A percentile compares a stretch with the other conserved stretches of the same genome.
Conservation (phyloP, 129 eudicot species). For the Smallanthus sonchifolius region DNA sequence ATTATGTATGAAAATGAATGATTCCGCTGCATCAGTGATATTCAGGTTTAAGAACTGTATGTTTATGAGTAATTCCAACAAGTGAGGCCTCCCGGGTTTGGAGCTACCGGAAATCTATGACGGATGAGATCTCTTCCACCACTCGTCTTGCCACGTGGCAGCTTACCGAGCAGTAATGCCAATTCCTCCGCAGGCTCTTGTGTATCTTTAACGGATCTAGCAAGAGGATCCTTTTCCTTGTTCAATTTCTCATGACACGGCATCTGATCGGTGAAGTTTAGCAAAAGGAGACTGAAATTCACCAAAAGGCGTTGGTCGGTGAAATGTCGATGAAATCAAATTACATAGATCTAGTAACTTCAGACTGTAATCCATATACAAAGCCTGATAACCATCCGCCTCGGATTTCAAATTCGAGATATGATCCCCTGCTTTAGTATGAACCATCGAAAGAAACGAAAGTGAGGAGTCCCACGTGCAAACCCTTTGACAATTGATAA, state of each 20-base stretch:
- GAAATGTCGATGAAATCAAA: slow-evolving; percentile 34
- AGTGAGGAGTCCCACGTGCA: too few species aligned
- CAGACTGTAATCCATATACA: slow-evolving; percentile 41
- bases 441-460: slow-evolving; percentile 33
- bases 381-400: slow-evolving; percentile 21
- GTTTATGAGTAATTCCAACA: too few species aligned
- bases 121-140: slow-evolving; percentile 29
- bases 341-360: slow-evolving; percentile 47
- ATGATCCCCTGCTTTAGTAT: slow-evolving; percentile 34
- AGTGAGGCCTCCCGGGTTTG: too few species aligned
- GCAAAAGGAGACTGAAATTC: slow-evolving; percentile 34
- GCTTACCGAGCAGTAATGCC: slow-evolving; percentile 10
- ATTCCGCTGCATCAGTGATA: too few species aligned
- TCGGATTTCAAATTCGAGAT: slow-evolving; percentile 32
- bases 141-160: slow-evolving; percentile 28
- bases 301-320: slow-evolving; percentile 35
- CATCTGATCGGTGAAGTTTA: slow-evolving; percentile 4
- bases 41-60: too few species aligned
- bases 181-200: slow-evolving; percentile 15
- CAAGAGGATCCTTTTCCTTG: slow-evolving; percentile 26
- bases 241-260: slow-evolving; percentile 36
- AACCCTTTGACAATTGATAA: too few species aligned
- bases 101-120: too few species aligned
- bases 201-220: slow-evolving; percentile 11
- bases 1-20: too few species aligned